Evolutionary conservation across 192 early-diverging fungal species (phyloP).

Genomic region (Coemansia sp.): DNA sequence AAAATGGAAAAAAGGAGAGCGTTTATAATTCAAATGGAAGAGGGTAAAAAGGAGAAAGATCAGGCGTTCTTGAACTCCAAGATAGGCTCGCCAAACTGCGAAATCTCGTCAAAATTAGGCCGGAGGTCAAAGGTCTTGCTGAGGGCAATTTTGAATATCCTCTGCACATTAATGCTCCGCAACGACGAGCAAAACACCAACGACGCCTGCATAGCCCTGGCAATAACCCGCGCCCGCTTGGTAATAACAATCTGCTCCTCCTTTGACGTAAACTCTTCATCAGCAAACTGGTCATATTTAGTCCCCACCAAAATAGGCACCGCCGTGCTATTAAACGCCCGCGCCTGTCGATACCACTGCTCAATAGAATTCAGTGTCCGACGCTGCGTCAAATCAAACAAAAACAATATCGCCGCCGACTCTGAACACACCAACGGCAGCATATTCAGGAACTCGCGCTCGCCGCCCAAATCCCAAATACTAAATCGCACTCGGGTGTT

Average conservation of each 20-base stretch:
- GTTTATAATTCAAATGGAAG: neutral
- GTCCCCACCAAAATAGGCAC: slow-evolving; percentile 94
- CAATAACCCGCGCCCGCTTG: slow-evolving; percentile 84
- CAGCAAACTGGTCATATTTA: slow-evolving; percentile 92
- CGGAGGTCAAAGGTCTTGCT: slow-evolving; percentile 91
- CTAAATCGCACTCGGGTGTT: slow-evolving; percentile 94
- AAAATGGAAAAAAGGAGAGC: neutral
- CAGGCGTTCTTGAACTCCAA: slow-evolving; percentile 67
- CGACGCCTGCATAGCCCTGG: slow-evolving; percentile 92
- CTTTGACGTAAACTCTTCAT: slow-evolving; percentile 58
- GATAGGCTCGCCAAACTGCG: slow-evolving; percentile 87
- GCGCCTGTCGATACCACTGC: slow-evolving; percentile 95
- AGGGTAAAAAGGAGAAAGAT: neutral
- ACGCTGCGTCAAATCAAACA: slow-evolving; percentile 92
- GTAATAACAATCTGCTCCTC: slow-evolving; percentile 94
- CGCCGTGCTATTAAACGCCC: slow-evolving; percentile 94
- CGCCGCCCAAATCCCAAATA: slow-evolving; percentile 97
- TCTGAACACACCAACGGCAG: slow-evolving; percentile 95
- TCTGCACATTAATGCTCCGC: slow-evolving; percentile 93
- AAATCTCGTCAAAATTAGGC: slow-evolving; percentile 90
- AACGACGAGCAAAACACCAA: slow-evolving; percentile 93
- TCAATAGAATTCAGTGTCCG: slow-evolving; percentile 90
- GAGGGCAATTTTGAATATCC: slow-evolving; percentile 95
- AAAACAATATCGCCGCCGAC: slow-evolving; percentile 91
- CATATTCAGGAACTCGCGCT: slow-evolving; percentile 97